phyloP scores from a whole-genome alignment of 2,329 filamentous ascomycete genomes.

The Paraphaeosphaeria sporulosa region DNA sequence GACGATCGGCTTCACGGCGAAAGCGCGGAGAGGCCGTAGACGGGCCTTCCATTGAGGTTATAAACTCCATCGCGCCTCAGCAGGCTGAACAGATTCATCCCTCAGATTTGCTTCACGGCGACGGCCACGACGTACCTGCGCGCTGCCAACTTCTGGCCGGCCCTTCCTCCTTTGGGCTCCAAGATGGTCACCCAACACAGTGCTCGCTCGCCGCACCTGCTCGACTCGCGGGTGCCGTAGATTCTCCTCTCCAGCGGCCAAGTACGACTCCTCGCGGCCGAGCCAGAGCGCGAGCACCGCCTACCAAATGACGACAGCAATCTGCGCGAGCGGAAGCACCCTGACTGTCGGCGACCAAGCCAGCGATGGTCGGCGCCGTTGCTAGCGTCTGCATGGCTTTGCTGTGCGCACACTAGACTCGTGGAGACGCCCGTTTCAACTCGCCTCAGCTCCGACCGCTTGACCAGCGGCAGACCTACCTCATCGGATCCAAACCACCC shows the following conservation, averaged over 20 bases:
- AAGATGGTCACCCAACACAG: neutral
- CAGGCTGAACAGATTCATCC: neutral
- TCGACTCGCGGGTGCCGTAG: neutral
- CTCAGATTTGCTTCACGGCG: neutral
- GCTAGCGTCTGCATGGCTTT: neutral
- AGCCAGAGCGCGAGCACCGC: neutral
- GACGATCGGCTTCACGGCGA: conserved; percentile 34
- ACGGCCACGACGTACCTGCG: neutral
- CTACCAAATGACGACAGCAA: conserved; percentile 7
- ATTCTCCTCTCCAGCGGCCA: neutral
- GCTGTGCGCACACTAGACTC: neutral
- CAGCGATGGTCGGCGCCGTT: conserved; percentile 4
- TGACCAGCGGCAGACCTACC: conserved; percentile 20
- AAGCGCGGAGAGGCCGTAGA: conserved; percentile 36
- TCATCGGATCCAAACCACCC: conserved; percentile 8
- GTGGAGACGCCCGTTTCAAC: conserved; percentile 11
- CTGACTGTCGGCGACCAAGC: neutral
- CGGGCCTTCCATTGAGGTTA: conserved; percentile 44
- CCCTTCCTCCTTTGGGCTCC: neutral
- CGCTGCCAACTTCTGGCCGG: neutral
- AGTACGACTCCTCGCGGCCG: neutral
- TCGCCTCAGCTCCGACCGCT: conserved; percentile 5
- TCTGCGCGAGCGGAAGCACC: neutral
- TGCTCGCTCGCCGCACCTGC: neutral
- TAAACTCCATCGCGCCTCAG: conserved; percentile 32